These are phyloP conservation scores for Agarophyton chilense DNA, from an alignment of 23 red algal genomes.

Conservation along the genomic window DNA sequence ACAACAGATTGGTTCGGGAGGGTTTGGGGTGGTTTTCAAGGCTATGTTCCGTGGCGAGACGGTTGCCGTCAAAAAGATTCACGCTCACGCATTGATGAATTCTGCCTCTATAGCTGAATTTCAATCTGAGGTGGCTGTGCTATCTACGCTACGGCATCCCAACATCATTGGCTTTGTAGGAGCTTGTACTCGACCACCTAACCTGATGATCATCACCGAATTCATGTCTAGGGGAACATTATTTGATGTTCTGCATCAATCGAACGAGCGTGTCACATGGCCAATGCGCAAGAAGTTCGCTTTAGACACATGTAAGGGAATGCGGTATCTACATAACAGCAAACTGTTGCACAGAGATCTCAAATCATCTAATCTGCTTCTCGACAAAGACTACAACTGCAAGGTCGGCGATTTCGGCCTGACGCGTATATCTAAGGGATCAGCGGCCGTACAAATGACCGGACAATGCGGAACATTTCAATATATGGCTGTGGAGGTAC, in stretches of 20 bases:
- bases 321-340: slow-evolving; percentile 92
- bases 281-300: slow-evolving; percentile 72
- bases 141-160: slow-evolving; percentile 81
- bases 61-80: slow-evolving; percentile 91
- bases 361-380: slow-evolving; percentile 89
- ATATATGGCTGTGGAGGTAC: slow-evolving; percentile 98
- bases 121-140: slow-evolving; percentile 90
- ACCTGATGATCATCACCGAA: slow-evolving; percentile 97
- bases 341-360: slow-evolving; percentile 94
- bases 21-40: slow-evolving; percentile 76
- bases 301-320: slow-evolving; percentile 86
- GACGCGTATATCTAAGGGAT: slow-evolving; percentile 68
- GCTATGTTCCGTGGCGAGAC: slow-evolving; percentile 63
- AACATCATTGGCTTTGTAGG: slow-evolving; percentile 94
- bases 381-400: slow-evolving; percentile 81
- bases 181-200: slow-evolving; percentile 81
- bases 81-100: slow-evolving; percentile 75
- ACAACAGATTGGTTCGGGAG: slow-evolving; percentile 70
- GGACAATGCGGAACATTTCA: slow-evolving; percentile 98
- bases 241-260: slow-evolving; percentile 90
- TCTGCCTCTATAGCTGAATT: slow-evolving; percentile 80
- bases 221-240: slow-evolving; percentile 91
- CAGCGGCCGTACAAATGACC: slow-evolving; percentile 84
- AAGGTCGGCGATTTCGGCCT: slow-evolving; percentile 97
- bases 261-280: slow-evolving; percentile 71